These are phyloP conservation scores for Zoysia matrella DNA, from an alignment of 202 grass and related monocot species.

Conservation along the genomic window DNA sequence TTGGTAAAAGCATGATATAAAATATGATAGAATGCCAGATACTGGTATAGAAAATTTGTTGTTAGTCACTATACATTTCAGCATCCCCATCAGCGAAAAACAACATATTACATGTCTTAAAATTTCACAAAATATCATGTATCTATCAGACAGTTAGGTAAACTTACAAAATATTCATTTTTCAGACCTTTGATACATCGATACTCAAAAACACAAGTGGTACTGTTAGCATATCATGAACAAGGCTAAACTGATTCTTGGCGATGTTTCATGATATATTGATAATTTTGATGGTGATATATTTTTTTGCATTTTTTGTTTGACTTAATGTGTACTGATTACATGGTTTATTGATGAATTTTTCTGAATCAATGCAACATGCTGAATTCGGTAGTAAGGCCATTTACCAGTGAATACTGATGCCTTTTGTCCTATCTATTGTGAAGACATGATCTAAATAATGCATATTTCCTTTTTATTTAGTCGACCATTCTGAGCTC, in stretches of 20 bases:
- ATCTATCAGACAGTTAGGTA: background rate
- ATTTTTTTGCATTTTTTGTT: background rate
- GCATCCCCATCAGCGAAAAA: background rate
- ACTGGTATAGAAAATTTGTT: background rate
- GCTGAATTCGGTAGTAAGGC: background rate
- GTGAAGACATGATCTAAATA: constrained; percentile 26
- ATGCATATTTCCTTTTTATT: background rate
- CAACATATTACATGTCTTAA: background rate
- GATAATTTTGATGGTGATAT: background rate
- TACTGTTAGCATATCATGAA: background rate
- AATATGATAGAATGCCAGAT: constrained; percentile 8
- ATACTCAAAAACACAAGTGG: too few relatives aligned
- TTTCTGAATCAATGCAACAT: background rate
- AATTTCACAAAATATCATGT: background rate
- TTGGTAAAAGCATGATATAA: constrained; percentile 26
- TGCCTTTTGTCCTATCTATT: background rate
- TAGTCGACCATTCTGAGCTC: constrained; percentile 27
- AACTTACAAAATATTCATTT: too few relatives aligned
- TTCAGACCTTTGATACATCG: too few relatives aligned
- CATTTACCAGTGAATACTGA: background rate
- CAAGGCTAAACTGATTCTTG: background rate
- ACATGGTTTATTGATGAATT: background rate
- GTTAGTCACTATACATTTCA: background rate
- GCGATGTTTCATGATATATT: background rate
- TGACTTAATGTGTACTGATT: background rate